Evolutionary conservation across 225 moss, liverwort and hornwort genomes (phyloP), one percentile per base, ranked within the genome.

Genomic region (Antitrichia curtipendula): DNA sequence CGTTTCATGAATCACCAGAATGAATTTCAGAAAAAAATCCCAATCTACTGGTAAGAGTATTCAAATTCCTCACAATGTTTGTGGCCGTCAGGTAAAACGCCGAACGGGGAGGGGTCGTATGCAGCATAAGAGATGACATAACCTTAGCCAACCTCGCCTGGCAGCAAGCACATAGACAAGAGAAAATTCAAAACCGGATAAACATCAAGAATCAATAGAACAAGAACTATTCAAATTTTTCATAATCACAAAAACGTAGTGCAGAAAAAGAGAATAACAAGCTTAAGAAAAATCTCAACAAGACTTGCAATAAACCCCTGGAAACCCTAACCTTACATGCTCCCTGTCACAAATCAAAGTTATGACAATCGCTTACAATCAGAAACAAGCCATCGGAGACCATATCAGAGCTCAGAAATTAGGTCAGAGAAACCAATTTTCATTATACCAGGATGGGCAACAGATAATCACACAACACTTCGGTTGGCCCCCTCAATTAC

Each of bases 121-220:
- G 95, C 91, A 99, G 94, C 81, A 99, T 95, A 28, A 99, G 93
- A 60, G 95, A 96, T 63, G 96, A 90, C 58, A 93, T 92, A 73
- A 99, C 89, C 89, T 94, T 95, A n/a, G 96, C 94, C 95, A 97
- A 56, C 90, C 90, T 95, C 85, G 92, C 92, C 98, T 98, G 93
- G 38, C 88, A 75, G 82, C 85, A 87, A 58, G 54, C 47, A 88
- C n/a, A 80, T 16, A 25, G 27, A 59, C 43, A 79, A 82, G 49
- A 70, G 21, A 76, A 77, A 12, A 60, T 68, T 57, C 41, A 75
- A 54, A 82, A 76, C 22, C 56, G 59, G 36, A 80, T n/a, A 60
- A 47, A 74, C 64, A 43, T 47, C 43, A 71, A 86, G 21, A 27
- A 77, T 64, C 63, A 34, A 58, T 12, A 56, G 15, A 83, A 23